Evolutionary conservation across 179 eudicot genomes (phyloP).

Genomic region (Camellia oleifera): DNA sequence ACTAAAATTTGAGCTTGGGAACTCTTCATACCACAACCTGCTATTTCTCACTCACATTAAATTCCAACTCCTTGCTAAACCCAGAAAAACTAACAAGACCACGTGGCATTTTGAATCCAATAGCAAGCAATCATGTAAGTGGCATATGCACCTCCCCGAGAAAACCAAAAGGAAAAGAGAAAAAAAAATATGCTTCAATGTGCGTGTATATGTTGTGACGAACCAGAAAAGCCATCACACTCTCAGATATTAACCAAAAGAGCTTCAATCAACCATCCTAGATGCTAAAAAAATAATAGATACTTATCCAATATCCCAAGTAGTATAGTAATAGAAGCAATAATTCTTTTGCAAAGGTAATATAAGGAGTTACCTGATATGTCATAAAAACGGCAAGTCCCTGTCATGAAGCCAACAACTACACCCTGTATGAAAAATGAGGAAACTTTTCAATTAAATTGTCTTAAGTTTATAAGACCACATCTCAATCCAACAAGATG

Average conservation of each 20-base stretch:
- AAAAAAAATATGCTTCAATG: neutral
- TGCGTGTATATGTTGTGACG: neutral
- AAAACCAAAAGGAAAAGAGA: neutral
- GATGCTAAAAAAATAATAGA: neutral
- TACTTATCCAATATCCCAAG: neutral
- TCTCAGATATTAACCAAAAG: neutral
- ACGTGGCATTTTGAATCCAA: neutral
- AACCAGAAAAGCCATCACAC: neutral
- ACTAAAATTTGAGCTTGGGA: neutral
- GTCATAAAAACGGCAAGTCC: constrained; percentile 66
- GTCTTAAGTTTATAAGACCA: neutral
- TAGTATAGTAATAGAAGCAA: neutral
- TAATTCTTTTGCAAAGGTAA: neutral
- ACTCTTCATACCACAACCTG: neutral
- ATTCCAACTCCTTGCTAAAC: neutral
- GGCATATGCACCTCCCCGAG: neutral
- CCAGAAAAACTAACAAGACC: neutral
- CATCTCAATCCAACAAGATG: neutral
- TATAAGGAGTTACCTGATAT: constrained; percentile 52
- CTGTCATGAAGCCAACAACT: constrained; percentile 70
- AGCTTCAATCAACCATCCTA: neutral
- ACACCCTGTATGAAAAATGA: constrained; percentile 55
- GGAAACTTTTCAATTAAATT: neutral
- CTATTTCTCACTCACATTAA: neutral
- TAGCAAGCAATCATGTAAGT: neutral